Evolutionary conservation across 345 rosid species (phyloP), one percentile per base, ranked within the genome.

Genomic region (Psidium friedrichsthalianum): DNA sequence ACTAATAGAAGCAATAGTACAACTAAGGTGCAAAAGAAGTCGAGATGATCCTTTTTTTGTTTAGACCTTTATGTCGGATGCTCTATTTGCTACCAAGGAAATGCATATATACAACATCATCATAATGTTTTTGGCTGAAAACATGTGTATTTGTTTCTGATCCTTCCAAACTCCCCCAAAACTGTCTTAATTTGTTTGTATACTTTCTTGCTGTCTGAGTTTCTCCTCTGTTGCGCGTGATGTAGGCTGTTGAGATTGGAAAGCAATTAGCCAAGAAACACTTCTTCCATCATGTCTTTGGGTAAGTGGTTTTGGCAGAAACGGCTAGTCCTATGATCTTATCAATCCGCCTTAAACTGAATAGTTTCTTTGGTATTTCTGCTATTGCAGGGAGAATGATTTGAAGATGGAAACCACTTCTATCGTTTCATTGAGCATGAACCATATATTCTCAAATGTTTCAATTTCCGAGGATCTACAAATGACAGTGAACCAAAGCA

Each of bases 341-440:
- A 2, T 69, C 78, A 2, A 16, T 69, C 54, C 74, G 54, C 20
- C n/a, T 74, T 27, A 53, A 29, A 85, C 56, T 61, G 25, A 61
- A 21, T 58, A 76, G 14, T 78, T 74, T 51, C n/a, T 24, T 82
- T 56, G 58, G 32, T 12, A 27, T 56, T 52, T 44, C 53, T 82
- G 51, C 56, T 32, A 24, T 80, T 61, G 84, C 25, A 97, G 99
- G 87, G 96, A 90, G 86, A 96, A 93, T 84, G 96, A 92, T 8
- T 97, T 86, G 98, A 93, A 89, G 94, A 92, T 88, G 98, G 98
- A 59, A 94, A 93, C 69, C 94, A 94, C 85, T 93, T 89, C 84
- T 96, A 96, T 83, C 96, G 98, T 80, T 93, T 96, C 87, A 93
- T 97, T 1, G 99, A 97, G 91, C 98, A 97, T 47, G 96, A 93